These are phyloP conservation scores for Crepidotus variabilis DNA, from an alignment of 768 basidiomycete genomes.

Conservation along the genomic window DNA sequence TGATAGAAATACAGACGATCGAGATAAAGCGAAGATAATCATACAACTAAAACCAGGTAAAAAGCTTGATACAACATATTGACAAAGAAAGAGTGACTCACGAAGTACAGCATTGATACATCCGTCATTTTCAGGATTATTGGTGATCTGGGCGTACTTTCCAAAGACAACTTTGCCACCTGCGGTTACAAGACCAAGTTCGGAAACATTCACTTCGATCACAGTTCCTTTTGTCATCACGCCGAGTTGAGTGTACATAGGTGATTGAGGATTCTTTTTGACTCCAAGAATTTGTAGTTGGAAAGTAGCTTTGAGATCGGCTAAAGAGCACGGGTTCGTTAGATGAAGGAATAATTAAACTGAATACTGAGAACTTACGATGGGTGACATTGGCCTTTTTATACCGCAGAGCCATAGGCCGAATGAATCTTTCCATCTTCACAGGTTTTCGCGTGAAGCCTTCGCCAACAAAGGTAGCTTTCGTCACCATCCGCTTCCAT, in stretches of 20 bases:
- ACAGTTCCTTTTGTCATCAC: slow-evolving; percentile 98
- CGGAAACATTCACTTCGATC: slow-evolving; percentile 98
- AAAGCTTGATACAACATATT: too few species aligned
- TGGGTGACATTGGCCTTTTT: slow-evolving; percentile 99
- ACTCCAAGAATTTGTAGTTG: slow-evolving; percentile 96
- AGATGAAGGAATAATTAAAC: neutral
- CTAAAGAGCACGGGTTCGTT: slow-evolving; percentile 34
- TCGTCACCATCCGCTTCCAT: slow-evolving; percentile 99
- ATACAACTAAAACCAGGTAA: too few species aligned
- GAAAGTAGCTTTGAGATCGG: slow-evolving; percentile 97
- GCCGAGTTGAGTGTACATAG: slow-evolving; percentile 94
- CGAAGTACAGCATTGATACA: slow-evolving; percentile 93
- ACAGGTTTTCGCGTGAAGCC: slow-evolving; percentile 98
- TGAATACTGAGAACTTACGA: slow-evolving; percentile 52
- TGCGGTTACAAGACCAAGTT: slow-evolving; percentile 94
- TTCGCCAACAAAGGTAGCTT: slow-evolving; percentile 98
- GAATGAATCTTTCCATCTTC: slow-evolving; percentile 97
- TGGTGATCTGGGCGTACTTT: slow-evolving; percentile 91
- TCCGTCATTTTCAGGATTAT: slow-evolving; percentile 95
- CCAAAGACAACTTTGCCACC: slow-evolving; percentile 94
- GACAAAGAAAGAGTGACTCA: slow-evolving; percentile 38
- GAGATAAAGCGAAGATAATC: too few species aligned
- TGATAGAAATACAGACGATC: too few species aligned
- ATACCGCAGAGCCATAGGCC: slow-evolving; percentile 96
- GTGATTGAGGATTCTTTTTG: slow-evolving; percentile 99